Evolutionary conservation across 768 basidiomycete species (phyloP).

Genomic region (Phaffia australis): DNA sequence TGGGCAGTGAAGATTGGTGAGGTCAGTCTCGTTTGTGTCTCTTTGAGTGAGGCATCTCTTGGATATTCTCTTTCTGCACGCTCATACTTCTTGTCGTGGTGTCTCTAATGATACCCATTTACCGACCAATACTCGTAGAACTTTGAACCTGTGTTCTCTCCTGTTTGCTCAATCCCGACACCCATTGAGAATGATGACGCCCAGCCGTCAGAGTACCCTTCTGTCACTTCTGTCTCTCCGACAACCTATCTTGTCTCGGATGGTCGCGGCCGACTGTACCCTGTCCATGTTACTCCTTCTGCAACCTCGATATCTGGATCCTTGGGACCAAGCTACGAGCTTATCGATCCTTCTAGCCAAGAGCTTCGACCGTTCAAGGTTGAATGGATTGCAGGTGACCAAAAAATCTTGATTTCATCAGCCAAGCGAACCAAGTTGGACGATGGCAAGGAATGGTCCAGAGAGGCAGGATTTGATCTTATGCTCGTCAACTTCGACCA

Average conservation of each 20-base stretch:
- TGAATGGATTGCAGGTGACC: conserved; percentile 23
- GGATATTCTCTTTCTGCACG: background rate
- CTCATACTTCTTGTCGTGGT: background rate
- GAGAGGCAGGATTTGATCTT: conserved; percentile 20
- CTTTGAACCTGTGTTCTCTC: conserved; percentile 20
- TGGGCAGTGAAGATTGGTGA: conserved; percentile 49
- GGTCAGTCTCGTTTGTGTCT: conserved; percentile 43
- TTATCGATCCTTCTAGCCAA: background rate
- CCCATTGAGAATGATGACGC: conserved; percentile 32
- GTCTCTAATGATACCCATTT: background rate
- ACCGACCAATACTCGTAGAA: background rate
- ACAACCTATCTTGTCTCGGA: conserved; percentile 52
- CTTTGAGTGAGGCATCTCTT: background rate
- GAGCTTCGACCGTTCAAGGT: conserved; percentile 24
- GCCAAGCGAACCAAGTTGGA: background rate
- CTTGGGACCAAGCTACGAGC: conserved; percentile 17
- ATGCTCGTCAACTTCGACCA: conserved; percentile 1
- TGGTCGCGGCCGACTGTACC: conserved; percentile 58
- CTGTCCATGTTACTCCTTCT: conserved; percentile 38
- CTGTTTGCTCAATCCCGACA: conserved; percentile 25
- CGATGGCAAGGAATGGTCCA: conserved; percentile 10
- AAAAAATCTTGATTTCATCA: conserved; percentile 3
- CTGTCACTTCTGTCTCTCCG: conserved; percentile 48
- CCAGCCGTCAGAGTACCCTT: conserved; percentile 62
- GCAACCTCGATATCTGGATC: background rate